phyloP scores from a whole-genome alignment of 345 rosid species.

The Citrus australasica region DNA sequence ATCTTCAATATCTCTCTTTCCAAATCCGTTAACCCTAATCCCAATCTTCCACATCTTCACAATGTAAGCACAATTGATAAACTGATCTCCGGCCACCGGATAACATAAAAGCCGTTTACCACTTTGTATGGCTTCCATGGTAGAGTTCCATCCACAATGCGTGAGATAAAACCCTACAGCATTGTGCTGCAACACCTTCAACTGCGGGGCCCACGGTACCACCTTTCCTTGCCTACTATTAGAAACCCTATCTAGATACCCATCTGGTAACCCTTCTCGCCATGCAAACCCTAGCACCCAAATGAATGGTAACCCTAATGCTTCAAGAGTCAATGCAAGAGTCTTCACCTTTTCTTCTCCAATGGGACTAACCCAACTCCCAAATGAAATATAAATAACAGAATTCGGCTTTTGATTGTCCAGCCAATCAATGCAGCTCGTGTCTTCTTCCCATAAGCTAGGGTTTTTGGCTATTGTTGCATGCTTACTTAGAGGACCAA shows the following conservation, averaged over 20 bases:
- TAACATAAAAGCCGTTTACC: slow-evolving; percentile 51
- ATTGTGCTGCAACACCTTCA: slow-evolving; percentile 42
- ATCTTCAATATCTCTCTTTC: slow-evolving; percentile 39
- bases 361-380: slow-evolving; percentile 82
- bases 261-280: slow-evolving; percentile 57
- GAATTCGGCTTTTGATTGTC: slow-evolving; percentile 45
- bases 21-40: slow-evolving; percentile 44
- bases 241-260: slow-evolving; percentile 38
- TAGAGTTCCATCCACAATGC: slow-evolving; percentile 97
- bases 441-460: slow-evolving; percentile 67
- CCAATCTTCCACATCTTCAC: slow-evolving; percentile 65
- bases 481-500: slow-evolving; percentile 46
- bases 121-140: slow-evolving; percentile 56
- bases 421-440: slow-evolving; percentile 61
- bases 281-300: slow-evolving; percentile 58
- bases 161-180: slow-evolving; percentile 57
- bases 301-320: slow-evolving; percentile 43
- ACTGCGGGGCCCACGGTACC: slow-evolving; percentile 75
- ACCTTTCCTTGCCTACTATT: slow-evolving; percentile 35
- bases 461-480: slow-evolving; percentile 28
- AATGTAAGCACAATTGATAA: slow-evolving; percentile 57
- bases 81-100: slow-evolving; percentile 84
- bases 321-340: slow-evolving; percentile 55
- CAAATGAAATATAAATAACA: slow-evolving; percentile 67
- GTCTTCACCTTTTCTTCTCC: slow-evolving; percentile 49